A percentile compares a stretch with the other conserved stretches of the same genome.
Evolutionary conservation across 2,329 filamentous ascomycete species (phyloP).

Genomic region (Eurotiales sp.): DNA sequence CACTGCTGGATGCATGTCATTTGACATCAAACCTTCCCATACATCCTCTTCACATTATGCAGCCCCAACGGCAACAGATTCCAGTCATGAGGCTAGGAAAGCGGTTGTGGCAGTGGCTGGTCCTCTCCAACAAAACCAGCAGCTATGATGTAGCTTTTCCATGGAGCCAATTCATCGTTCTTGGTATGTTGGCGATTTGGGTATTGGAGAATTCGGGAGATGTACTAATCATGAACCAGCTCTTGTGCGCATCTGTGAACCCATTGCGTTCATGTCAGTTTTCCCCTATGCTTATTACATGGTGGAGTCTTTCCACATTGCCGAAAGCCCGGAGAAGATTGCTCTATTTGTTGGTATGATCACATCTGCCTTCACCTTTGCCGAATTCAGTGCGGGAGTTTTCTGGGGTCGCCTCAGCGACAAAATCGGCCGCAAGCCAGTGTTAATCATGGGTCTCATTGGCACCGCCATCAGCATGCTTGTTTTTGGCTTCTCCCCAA

Average conservation of each 20-base stretch:
- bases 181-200: too few relatives aligned
- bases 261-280: slow-evolving; percentile 99
- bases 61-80: slow-evolving; percentile 4
- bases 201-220: too few relatives aligned
- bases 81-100: slow-evolving; percentile 2
- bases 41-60: slow-evolving; percentile 4
- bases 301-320: slow-evolving; percentile 86
- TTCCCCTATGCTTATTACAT: slow-evolving; percentile 99
- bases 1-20: background rate
- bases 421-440: slow-evolving; percentile 84
- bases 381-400: slow-evolving; percentile 88
- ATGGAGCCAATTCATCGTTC: slow-evolving; percentile 25
- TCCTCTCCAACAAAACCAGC: slow-evolving; percentile 1
- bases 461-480: slow-evolving; percentile 92
- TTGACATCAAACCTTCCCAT: background rate
- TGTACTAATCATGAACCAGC: slow-evolving; percentile 49
- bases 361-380: slow-evolving; percentile 91
- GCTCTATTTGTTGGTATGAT: slow-evolving; percentile 94
- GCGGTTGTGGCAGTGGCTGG: slow-evolving; percentile 9
- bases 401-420: slow-evolving; percentile 94
- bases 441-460: slow-evolving; percentile 81
- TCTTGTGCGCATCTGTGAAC: slow-evolving; percentile 92
- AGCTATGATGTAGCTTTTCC: slow-evolving; percentile 6
- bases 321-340: slow-evolving; percentile 72
- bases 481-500: slow-evolving; percentile 85